Percentiles rank a stretch among this genome's conserved stretches.
Evolutionary conservation across 2,329 filamentous ascomycete genomes (phyloP).

Genomic region (Pochonia chlamydosporia): DNA sequence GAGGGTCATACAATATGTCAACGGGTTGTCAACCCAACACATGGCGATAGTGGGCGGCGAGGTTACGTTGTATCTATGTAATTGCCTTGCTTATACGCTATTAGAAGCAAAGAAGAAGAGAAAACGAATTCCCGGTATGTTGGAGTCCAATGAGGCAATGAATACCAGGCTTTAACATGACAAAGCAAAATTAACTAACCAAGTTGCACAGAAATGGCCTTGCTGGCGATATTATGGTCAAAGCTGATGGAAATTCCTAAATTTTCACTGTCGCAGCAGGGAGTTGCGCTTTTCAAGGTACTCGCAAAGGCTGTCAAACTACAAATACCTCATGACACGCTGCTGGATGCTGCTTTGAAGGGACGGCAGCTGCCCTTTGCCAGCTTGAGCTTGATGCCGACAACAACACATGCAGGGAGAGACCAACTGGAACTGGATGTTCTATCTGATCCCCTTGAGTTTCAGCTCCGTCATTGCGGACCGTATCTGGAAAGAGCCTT

Average conservation of each 20-base stretch:
- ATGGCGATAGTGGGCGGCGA: constrained; percentile 23
- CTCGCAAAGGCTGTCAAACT: constrained; percentile 12
- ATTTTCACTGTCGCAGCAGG: constrained; percentile 8
- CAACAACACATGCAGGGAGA: too few species aligned
- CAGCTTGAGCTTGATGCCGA: not conserved
- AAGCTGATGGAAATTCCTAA: constrained; percentile 9
- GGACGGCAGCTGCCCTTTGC: not conserved
- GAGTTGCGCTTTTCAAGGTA: constrained; percentile 5
- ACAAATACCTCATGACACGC: not conserved
- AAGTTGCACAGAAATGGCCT: not conserved
- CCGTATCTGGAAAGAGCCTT: constrained; percentile 73
- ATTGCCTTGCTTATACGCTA: constrained; percentile 17
- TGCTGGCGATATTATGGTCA: constrained; percentile 12
- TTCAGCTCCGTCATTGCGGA: constrained; percentile 30
- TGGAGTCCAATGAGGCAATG: too few species aligned
- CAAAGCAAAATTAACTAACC: not conserved
- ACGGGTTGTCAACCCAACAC: constrained; percentile 30
- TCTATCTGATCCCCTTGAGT: constrained; percentile 24
- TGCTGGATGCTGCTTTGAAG: not conserved
- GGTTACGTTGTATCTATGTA: constrained; percentile 26
- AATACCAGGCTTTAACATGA: not conserved
- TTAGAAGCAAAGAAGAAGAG: not conserved
- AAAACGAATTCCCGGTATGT: not conserved
- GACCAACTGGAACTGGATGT: constrained; percentile 9
- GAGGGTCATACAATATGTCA: constrained; percentile 41